Conservation (phyloP, 768 basidiomycete genomes). For the Amanita subjunquillea region DNA sequence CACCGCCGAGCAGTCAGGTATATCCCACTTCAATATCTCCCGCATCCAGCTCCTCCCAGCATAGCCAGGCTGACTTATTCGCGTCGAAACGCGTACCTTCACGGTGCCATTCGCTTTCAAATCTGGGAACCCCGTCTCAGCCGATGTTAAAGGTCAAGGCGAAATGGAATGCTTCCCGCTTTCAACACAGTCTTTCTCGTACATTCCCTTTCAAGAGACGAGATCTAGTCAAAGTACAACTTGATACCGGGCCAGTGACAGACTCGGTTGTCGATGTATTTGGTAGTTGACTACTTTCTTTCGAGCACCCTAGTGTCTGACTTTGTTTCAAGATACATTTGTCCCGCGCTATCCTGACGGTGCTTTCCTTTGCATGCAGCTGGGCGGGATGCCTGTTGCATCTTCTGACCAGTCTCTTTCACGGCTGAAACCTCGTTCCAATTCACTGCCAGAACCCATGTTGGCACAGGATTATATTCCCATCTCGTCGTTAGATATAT, state of each 20-base stretch:
- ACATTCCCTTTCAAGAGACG: conserved; percentile 41
- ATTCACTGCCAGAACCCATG: conserved; percentile 54
- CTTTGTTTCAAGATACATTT: neutral
- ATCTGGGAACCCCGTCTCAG: conserved; percentile 33
- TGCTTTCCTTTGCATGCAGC: neutral
- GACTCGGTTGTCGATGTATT: neutral
- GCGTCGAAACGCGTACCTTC: conserved; percentile 25
- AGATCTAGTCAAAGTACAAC: conserved; percentile 3
- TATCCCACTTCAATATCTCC: conserved; percentile 3
- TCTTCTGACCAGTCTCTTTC: conserved; percentile 13
- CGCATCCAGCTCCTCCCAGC: conserved; percentile 12
- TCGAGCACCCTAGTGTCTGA: neutral
- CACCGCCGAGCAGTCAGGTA: neutral
- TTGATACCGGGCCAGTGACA: neutral
- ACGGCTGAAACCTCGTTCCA: conserved; percentile 46
- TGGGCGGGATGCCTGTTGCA: conserved; percentile 1
- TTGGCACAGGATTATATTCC: conserved; percentile 54
- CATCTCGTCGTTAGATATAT: conserved; percentile 34
- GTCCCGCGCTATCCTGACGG: conserved; percentile 1
- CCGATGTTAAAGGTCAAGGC: conserved; percentile 39
- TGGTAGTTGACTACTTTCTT: neutral
- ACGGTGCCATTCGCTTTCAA: conserved; percentile 49
- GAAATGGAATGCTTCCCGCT: conserved; percentile 27
- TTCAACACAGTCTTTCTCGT: conserved; percentile 42
- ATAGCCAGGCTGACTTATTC: conserved; percentile 12